These are phyloP conservation scores for Naegleria gruberi DNA, from an alignment of 208 protist genomes.

Conservation along the genomic window DNA sequence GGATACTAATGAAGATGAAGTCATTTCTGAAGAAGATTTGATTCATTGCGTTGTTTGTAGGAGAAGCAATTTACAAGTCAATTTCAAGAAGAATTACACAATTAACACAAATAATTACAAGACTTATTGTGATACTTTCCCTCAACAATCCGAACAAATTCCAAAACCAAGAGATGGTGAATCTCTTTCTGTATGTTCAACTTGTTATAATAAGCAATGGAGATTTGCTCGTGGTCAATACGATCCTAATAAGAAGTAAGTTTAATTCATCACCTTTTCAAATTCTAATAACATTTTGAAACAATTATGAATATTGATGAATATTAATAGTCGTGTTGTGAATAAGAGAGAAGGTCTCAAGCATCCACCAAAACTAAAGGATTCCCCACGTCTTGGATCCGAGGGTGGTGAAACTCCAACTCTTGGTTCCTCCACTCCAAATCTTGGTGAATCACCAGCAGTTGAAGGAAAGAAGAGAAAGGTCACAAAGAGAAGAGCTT, in stretches of 20 bases:
- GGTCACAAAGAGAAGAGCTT: background rate
- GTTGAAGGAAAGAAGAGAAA: background rate
- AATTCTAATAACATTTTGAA: too few relatives aligned
- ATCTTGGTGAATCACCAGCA: background rate
- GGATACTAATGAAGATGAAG: background rate
- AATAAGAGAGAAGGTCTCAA: background rate
- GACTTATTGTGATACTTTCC: background rate
- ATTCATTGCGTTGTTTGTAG: background rate
- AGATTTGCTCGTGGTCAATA: background rate
- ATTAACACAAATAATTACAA: background rate
- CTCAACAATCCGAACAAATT: background rate
- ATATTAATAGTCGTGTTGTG: background rate
- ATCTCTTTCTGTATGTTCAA: background rate
- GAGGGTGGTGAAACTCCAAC: background rate
- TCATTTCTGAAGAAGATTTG: background rate
- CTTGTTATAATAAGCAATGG: background rate
- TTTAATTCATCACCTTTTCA: background rate
- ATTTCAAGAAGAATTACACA: conserved; percentile 1
- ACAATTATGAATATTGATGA: too few relatives aligned
- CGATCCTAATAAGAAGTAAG: background rate
- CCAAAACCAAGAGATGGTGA: background rate
- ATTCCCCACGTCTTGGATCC: too few relatives aligned
- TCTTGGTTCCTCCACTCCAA: background rate
- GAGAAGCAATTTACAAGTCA: background rate
- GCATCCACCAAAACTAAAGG: background rate